Conservation (phyloP, 2,329 filamentous ascomycete genomes). For the Didymella pinodella region DNA sequence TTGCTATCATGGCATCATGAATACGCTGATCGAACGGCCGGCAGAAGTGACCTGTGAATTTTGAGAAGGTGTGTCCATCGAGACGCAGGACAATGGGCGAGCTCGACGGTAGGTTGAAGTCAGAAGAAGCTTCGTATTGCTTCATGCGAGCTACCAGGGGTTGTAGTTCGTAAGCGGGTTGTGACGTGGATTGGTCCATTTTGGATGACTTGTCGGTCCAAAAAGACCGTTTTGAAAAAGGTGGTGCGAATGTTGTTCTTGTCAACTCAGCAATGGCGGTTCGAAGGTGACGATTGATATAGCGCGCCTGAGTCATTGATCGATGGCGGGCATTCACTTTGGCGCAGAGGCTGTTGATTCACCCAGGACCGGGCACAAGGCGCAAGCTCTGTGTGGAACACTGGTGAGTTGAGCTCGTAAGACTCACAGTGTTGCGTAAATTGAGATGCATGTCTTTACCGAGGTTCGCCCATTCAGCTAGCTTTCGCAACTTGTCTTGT, state of each 20-base stretch:
- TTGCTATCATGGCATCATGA: conserved; percentile 40
- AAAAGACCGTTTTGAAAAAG: neutral
- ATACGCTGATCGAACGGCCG: conserved; percentile 45
- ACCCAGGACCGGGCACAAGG: no score
- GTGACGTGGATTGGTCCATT: conserved; percentile 4
- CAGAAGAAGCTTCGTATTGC: conserved; percentile 39
- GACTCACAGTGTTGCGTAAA: neutral
- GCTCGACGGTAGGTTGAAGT: conserved; percentile 31
- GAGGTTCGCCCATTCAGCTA: neutral
- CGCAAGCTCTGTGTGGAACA: no score
- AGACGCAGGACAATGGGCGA: conserved; percentile 39
- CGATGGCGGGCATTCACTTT: conserved; percentile 3
- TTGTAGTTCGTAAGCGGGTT: conserved; percentile 12
- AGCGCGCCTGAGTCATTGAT: conserved; percentile 7
- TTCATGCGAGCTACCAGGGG: conserved; percentile 45
- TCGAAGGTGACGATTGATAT: neutral
- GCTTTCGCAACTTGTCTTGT: neutral
- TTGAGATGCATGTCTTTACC: neutral
- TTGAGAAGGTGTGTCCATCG: conserved; percentile 44
- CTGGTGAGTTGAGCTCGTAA: no score
- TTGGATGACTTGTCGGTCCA: neutral
- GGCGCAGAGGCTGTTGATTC: neutral
- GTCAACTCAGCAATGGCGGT: neutral
- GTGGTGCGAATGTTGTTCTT: neutral
- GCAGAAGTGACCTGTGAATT: conserved; percentile 39